Percentiles rank a stretch among this genome's conserved stretches.
Conservation (phyloP, 164 flowering plant species). For the Santalum album region DNA sequence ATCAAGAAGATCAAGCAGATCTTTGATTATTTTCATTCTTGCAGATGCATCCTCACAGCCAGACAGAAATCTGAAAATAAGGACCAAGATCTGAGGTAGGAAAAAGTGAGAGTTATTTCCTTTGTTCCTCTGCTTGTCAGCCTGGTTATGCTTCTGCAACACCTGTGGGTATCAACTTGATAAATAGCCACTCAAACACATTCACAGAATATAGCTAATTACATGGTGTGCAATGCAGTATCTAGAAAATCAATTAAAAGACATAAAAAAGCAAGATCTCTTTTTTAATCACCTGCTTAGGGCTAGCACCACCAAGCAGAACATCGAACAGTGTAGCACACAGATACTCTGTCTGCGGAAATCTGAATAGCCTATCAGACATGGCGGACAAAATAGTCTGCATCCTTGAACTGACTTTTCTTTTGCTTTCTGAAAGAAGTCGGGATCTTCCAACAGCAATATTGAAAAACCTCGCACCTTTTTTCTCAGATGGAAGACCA, state of each 20-base stretch:
- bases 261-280: neutral
- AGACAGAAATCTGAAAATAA: constrained; percentile 75
- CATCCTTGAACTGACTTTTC: constrained; percentile 36
- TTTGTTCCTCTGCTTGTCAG: constrained; percentile 53
- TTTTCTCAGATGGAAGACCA: constrained; percentile 90
- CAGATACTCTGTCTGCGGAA: constrained; percentile 70
- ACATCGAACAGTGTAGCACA: constrained; percentile 94
- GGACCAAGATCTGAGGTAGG: constrained; percentile 77
- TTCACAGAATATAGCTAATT: neutral
- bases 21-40: constrained; percentile 64
- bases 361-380: constrained; percentile 77
- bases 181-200: constrained; percentile 1
- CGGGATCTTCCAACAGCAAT: constrained; percentile 66
- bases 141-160: constrained; percentile 60
- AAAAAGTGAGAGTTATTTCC: constrained; percentile 62
- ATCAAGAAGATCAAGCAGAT: constrained; percentile 89
- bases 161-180: constrained; percentile 41
- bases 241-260: neutral
- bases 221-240: constrained; percentile 4
- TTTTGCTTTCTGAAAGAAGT: constrained; percentile 54
- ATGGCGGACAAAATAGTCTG: constrained; percentile 69
- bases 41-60: constrained; percentile 42
- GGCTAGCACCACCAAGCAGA: constrained; percentile 99
- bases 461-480: constrained; percentile 74
- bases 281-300: constrained; percentile 67